phyloP scores from a whole-genome alignment of 2,329 filamentous ascomycete species.

The Fusarium sp. region DNA sequence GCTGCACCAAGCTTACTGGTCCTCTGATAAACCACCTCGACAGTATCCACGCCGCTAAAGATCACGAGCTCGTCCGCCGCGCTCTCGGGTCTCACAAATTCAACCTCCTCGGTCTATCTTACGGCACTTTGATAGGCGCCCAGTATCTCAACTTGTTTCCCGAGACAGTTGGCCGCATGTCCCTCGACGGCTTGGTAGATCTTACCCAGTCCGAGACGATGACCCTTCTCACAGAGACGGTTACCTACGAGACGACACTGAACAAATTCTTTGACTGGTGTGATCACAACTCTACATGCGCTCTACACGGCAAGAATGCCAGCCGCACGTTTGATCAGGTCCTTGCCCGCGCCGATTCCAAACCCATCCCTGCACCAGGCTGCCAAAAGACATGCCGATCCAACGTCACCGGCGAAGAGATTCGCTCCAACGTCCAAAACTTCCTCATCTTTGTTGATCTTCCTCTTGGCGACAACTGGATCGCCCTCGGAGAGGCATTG shows the following conservation, averaged over 20 bases:
- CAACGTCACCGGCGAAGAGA: conserved; percentile 40
- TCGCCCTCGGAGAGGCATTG: conserved; percentile 20
- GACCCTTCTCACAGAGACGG: conserved; percentile 24
- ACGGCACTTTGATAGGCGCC: conserved; percentile 51
- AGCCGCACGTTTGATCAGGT: conserved; percentile 30
- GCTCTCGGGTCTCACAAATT: conserved; percentile 41
- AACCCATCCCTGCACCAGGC: conserved; percentile 24
- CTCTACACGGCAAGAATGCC: conserved; percentile 37
- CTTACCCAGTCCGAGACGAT: conserved; percentile 35
- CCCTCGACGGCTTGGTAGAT: conserved; percentile 46
- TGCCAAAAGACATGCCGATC: conserved; percentile 33
- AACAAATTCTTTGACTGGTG: conserved; percentile 43
- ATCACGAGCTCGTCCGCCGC: conserved; percentile 39
- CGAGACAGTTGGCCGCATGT: conserved; percentile 41
- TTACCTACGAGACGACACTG: conserved; percentile 34
- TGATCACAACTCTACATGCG: conserved; percentile 24
- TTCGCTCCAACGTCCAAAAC: conserved; percentile 30
- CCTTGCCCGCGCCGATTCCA: conserved; percentile 22
- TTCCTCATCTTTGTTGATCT: conserved; percentile 29
- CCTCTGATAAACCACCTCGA: conserved; percentile 42
- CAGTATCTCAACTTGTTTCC: conserved; percentile 50
- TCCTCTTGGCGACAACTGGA: conserved; percentile 25
- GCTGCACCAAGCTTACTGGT: conserved; percentile 39
- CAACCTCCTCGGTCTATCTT: conserved; percentile 53
- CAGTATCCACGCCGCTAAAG: conserved; percentile 39